A percentile compares a stretch with the other conserved stretches of the same genome.
Conservation (phyloP, 129 eudicot species). For the Flaveria robusta region DNA sequence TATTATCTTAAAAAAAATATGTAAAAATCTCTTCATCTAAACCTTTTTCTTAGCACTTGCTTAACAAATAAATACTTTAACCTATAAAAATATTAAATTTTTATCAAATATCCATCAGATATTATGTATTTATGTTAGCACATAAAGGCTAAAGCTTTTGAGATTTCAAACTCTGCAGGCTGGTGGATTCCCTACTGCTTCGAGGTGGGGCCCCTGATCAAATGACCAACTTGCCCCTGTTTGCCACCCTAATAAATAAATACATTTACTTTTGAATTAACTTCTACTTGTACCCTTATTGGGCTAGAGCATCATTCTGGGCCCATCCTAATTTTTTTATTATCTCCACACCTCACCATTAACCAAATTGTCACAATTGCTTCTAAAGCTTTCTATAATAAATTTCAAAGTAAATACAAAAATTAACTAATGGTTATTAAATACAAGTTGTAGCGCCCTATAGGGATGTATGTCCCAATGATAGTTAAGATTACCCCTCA, state of each 20-base stretch:
- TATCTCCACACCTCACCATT: neutral
- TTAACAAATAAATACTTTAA: too few species aligned
- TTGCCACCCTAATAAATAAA: too few species aligned
- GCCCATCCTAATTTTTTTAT: conserved; percentile 18
- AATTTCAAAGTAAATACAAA: too few species aligned
- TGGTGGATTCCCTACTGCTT: conserved; percentile 26
- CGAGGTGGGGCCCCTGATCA: conserved; percentile 7
- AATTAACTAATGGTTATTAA: too few species aligned
- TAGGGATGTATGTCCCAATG: too few species aligned
- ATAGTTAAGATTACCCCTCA: too few species aligned
- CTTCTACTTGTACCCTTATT: conserved; percentile 29
- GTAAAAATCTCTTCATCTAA: too few species aligned
- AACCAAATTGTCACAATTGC: neutral
- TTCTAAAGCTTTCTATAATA: neutral
- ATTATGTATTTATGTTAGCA: neutral
- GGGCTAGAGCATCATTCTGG: conserved; percentile 31
- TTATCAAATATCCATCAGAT: neutral
- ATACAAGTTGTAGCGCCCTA: too few species aligned
- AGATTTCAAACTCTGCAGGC: conserved; percentile 29
- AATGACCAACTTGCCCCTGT: conserved; percentile 35
- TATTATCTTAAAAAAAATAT: too few species aligned
- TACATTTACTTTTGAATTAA: conserved; percentile 20
- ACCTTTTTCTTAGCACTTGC: neutral
- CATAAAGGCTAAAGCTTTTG: conserved; percentile 21
- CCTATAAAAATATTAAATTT: neutral